Base-by-base conservation (phyloP, 2,329 filamentous ascomycete species). In the Cryphonectria japonica region DNA sequence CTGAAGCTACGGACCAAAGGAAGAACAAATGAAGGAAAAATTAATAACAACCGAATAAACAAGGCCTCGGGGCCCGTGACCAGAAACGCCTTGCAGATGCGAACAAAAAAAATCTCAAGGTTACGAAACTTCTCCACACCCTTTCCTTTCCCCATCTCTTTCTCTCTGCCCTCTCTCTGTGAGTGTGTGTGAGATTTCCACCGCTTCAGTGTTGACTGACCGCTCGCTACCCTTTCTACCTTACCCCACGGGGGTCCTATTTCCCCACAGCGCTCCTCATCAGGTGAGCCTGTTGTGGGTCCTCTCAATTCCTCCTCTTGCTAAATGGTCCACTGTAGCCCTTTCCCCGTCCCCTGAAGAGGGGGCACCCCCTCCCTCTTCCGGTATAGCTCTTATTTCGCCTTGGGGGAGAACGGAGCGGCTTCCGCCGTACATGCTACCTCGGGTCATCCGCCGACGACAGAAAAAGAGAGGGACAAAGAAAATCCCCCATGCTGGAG, bases 51-150 rank as follows among this genome's bases (percentile, higher is more conserved):
- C 59, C 37, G 59, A 34, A 34, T 34, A 39, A 39, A 29, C 19
- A 68, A 63, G 68, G 60, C 67, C 46, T 68, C 69, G 69, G 69
- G 59, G 65, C 16, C 43, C 65, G 9, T 50, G 22, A 67, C 66
- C 71, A 59, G 64, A 63, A 71, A 71, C 66, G 69, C 71, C 69
- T 37, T 71, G n/a, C 50, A 52, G 19, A 73, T 73, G 69, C 69
- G 62, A 65, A 60, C 66, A 34, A 71, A 37, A 29, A 63, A 26
- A 26, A 26, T 22, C 3, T 16, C 39, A 64, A 29, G 29, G 11
- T 43, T 43, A 46, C 57, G 29, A 43, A 63, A 34, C 9, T 39
- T 41, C 46, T 57, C 46, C 46, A 50, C 69, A 71, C 66, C 57
- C 57, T 26, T 22, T 26, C 32, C 29, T 7, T 22, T n/a, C 57